These are phyloP conservation scores for Nitzschia sp. DNA, from an alignment of 108 stramenopile species.

Conservation along the genomic window DNA sequence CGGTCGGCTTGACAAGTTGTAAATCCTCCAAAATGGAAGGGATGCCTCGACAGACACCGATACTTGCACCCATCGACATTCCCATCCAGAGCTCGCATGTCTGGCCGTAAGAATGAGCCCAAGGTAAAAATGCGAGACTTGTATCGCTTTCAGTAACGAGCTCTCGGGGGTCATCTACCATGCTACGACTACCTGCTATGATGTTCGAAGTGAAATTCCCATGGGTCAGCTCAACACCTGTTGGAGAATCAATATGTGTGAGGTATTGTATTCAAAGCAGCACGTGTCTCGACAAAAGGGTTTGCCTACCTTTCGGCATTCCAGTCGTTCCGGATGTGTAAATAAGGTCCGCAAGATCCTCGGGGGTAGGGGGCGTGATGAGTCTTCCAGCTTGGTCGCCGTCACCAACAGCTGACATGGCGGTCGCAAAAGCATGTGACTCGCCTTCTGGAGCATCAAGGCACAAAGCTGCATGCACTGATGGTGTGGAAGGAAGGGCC, in stretches of 20 bases:
- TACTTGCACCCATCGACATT: slow-evolving; percentile 86
- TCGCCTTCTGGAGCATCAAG: slow-evolving; percentile 71
- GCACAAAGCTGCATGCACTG: slow-evolving; percentile 64
- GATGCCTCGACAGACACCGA: slow-evolving; percentile 86
- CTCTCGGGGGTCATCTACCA: slow-evolving; percentile 72
- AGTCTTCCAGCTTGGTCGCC: slow-evolving; percentile 36
- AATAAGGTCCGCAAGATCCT: slow-evolving; percentile 90
- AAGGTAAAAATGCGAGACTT: slow-evolving; percentile 91
- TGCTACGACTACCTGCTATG: slow-evolving; percentile 61
- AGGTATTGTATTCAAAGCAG: background rate
- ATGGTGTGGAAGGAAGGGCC: slow-evolving; percentile 66
- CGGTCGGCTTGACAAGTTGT: slow-evolving; percentile 75
- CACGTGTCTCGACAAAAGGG: no score
- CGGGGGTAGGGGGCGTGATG: slow-evolving; percentile 53
- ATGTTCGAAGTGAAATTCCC: slow-evolving; percentile 86
- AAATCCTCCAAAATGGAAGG: slow-evolving; percentile 80
- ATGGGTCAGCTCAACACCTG: slow-evolving; percentile 88
- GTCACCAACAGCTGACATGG: slow-evolving; percentile 42
- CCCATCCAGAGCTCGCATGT: slow-evolving; percentile 86
- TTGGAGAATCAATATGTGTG: no score
- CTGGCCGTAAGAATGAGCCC: slow-evolving; percentile 96
- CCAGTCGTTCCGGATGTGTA: slow-evolving; percentile 95
- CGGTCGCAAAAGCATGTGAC: slow-evolving; percentile 63
- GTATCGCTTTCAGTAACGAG: slow-evolving; percentile 69
- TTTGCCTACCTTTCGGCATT: slow-evolving; percentile 83